These are phyloP conservation scores for Hypoxylon sp. DNA, from an alignment of 2,329 filamentous ascomycete genomes.

Conservation along the genomic window DNA sequence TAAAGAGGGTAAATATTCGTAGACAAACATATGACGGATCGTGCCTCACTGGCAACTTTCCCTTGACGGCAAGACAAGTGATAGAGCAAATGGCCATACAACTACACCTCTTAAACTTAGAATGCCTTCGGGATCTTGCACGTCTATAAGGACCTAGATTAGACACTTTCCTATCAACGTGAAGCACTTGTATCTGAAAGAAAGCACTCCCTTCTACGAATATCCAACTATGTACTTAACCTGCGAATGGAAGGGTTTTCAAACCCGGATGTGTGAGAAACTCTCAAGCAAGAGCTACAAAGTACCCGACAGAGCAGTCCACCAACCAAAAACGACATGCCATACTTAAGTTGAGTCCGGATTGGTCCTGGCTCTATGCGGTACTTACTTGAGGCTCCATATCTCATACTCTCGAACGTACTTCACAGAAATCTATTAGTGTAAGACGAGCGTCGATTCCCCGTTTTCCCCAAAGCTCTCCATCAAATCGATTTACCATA, in stretches of 20 bases:
- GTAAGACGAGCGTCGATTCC: background rate
- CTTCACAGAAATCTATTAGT: background rate
- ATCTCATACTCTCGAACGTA: background rate
- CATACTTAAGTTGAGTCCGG: background rate
- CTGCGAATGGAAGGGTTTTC: background rate
- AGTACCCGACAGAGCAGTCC: background rate
- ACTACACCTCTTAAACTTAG: too few relatives aligned
- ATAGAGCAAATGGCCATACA: too few relatives aligned
- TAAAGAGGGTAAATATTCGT: background rate
- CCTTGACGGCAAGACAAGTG: background rate
- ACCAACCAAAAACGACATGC: background rate
- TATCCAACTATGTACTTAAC: background rate
- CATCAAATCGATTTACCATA: constrained; percentile 22
- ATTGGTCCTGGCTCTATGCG: background rate
- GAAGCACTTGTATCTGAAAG: constrained; percentile 32
- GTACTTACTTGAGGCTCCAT: background rate
- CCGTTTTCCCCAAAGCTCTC: constrained; percentile 17
- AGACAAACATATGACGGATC: background rate
- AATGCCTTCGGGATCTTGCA: too few relatives aligned
- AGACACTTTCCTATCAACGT: too few relatives aligned
- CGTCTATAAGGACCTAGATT: background rate
- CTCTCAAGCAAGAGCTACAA: background rate
- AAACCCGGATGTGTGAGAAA: background rate
- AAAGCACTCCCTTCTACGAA: background rate
- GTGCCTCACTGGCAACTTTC: background rate